phyloP scores from a whole-genome alignment of 2,329 filamentous ascomycete species.

The Diaporthe helianthi region DNA sequence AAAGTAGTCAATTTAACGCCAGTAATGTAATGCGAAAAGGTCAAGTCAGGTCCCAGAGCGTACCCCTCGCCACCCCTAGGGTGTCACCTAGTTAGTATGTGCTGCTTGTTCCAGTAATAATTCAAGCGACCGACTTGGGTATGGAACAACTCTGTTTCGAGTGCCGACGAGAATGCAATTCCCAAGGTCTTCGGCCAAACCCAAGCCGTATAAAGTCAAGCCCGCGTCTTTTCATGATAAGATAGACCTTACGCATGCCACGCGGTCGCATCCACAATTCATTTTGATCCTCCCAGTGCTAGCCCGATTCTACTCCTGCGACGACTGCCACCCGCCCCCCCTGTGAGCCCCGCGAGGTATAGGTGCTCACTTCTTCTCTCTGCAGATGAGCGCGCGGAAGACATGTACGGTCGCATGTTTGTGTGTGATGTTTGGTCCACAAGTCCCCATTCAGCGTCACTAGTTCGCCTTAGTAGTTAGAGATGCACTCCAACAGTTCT shows the following conservation, averaged over 20 bases:
- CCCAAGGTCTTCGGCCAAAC: background rate
- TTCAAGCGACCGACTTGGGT: conserved; percentile 31
- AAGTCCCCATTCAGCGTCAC: background rate
- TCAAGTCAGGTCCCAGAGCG: conserved; percentile 4
- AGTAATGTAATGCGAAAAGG: conserved; percentile 34
- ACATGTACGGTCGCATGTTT: background rate
- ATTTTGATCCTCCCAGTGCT: too few species aligned
- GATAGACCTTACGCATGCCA: background rate
- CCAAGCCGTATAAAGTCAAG: conserved; percentile 24
- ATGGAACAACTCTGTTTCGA: conserved; percentile 22
- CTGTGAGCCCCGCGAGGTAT: too few species aligned
- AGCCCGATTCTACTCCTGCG: background rate
- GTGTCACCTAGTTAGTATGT: conserved; percentile 26
- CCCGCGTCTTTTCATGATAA: background rate
- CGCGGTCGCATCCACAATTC: background rate
- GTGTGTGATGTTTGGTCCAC: background rate
- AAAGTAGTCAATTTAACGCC: conserved; percentile 37
- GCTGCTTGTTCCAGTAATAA: conserved; percentile 12
- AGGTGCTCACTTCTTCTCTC: background rate
- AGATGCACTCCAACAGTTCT: too few species aligned
- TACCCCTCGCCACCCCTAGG: background rate
- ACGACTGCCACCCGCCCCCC: background rate
- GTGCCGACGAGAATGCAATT: background rate
- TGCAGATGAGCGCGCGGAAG: too few species aligned
- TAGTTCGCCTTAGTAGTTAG: background rate